Base-by-base conservation (phyloP, 1,139 yeast species). In the Hyphopichia fennica region DNA sequence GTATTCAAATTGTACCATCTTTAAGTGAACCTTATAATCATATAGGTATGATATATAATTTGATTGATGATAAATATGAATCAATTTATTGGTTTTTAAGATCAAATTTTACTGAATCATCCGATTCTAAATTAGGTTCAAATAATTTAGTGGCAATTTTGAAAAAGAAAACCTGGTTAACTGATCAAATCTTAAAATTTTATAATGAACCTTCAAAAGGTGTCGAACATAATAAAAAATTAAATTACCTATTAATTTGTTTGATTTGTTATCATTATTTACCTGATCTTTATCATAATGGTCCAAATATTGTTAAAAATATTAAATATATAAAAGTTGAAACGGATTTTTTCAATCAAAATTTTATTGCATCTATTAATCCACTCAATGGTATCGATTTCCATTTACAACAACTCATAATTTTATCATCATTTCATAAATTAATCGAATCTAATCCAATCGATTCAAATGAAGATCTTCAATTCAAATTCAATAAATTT, bases 1-100 rank as follows among this genome's bases (percentile, higher is more conserved):
- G 88, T 22, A 74, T 81, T 27, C 52, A 76, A 33, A 60, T 83
- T 19, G 60, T 83, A 32, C 91, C 90, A 1, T 79, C 87, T 1
- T 67, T 81, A 43, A 84, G 84, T 44, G 89, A 82, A 51, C 82
- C 88, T 1, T 79, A 79, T 51, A 79, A 79, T 50, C 87, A 82
- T 51, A 72, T 80, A 40, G 89, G 87, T 6, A 75, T 83, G 63
- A 73, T 83, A 17, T 72, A 75, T 47, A 72, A 71, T 46, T 41
- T 57, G 11, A 50, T 62, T 17, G 72, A 64, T 37, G 67, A 68
- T 39, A 67, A 65, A 40, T 60, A 52, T 37, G 56, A 54, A 22
- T 70, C 77, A 0, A 53, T 62, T 27, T 59, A 67, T 38, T 72
- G 85, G 70, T 81, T 84, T 43, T 59, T 79, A 37, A 69, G 90